Conservation (phyloP, 2,329 filamentous ascomycete genomes). For the Triangularia setosa region DNA sequence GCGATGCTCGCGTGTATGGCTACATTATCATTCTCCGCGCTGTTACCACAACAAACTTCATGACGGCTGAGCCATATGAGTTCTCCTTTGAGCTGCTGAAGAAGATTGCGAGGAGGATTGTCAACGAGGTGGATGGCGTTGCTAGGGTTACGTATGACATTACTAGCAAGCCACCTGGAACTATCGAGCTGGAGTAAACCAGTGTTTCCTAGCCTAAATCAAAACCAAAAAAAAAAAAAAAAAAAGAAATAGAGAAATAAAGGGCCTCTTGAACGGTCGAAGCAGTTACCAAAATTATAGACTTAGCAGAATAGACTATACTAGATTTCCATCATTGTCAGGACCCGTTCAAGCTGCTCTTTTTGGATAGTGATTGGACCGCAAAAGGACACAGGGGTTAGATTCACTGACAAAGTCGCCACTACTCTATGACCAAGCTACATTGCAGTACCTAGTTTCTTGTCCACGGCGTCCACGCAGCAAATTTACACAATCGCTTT, state of each 20-base stretch:
- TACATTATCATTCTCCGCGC: slow-evolving; percentile 41
- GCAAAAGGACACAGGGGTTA: no score
- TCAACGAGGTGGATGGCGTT: slow-evolving; percentile 25
- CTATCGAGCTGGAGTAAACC: slow-evolving; percentile 71
- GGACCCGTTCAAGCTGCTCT: not conserved
- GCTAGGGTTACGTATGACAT: slow-evolving; percentile 32
- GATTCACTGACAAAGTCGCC: no score
- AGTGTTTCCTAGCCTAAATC: no score
- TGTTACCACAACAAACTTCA: slow-evolving; percentile 58
- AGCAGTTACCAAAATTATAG: not conserved
- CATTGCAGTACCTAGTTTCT: no score
- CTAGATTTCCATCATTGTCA: not conserved
- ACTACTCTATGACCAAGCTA: no score
- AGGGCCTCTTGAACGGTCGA: not conserved
- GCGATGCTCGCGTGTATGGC: slow-evolving; percentile 61
- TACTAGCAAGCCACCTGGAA: slow-evolving; percentile 64
- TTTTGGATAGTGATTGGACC: no score
- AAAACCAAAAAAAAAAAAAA: not conserved
- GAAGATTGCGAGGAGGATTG: slow-evolving; percentile 25
- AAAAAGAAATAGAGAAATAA: not conserved
- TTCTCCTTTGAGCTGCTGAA: slow-evolving; percentile 24
- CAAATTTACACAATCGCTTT: no score
- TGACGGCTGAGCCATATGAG: slow-evolving; percentile 60
- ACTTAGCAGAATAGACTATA: not conserved
- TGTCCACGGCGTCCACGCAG: no score